phyloP scores from a whole-genome alignment of 2,329 filamentous ascomycete genomes.

The Davidsoniella virescens region DNA sequence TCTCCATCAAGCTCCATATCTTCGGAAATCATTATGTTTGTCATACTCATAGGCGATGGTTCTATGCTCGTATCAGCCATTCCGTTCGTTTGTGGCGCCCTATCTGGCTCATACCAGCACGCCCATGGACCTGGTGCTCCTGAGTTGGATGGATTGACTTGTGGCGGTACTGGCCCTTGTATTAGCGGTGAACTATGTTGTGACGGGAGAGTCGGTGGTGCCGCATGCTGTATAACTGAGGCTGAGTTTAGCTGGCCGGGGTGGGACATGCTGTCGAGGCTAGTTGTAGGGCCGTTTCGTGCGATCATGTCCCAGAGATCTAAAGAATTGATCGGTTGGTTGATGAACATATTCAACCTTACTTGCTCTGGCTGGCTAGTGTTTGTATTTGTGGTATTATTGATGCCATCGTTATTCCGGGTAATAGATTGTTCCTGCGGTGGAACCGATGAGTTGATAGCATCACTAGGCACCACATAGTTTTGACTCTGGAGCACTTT shows the following conservation, averaged over 20 bases:
- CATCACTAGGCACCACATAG: background rate
- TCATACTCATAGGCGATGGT: background rate
- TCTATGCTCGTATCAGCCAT: too few species aligned
- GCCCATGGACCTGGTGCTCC: background rate
- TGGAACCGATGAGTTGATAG: too few species aligned
- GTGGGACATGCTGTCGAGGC: background rate
- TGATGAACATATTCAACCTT: conserved; percentile 10
- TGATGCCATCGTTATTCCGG: background rate
- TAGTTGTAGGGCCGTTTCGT: background rate
- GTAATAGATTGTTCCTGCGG: background rate
- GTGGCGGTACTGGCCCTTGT: too few species aligned
- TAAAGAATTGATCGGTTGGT: conserved; percentile 9
- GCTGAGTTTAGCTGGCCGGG: background rate
- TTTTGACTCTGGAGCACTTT: too few species aligned
- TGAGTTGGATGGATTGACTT: too few species aligned
- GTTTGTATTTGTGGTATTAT: background rate
- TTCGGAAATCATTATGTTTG: background rate
- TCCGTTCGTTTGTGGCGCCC: background rate
- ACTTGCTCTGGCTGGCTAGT: background rate
- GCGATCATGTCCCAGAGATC: conserved; percentile 12
- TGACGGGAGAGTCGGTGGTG: conserved; percentile 2
- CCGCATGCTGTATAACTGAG: background rate
- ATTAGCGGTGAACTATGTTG: background rate
- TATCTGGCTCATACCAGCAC: background rate
- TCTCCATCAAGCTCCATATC: conserved; percentile 11